Percentiles rank a stretch among this genome's conserved stretches.
These are phyloP conservation scores for Nitzschia sp. DNA, from an alignment of 108 stramenopile genomes.

Conservation along the genomic window DNA sequence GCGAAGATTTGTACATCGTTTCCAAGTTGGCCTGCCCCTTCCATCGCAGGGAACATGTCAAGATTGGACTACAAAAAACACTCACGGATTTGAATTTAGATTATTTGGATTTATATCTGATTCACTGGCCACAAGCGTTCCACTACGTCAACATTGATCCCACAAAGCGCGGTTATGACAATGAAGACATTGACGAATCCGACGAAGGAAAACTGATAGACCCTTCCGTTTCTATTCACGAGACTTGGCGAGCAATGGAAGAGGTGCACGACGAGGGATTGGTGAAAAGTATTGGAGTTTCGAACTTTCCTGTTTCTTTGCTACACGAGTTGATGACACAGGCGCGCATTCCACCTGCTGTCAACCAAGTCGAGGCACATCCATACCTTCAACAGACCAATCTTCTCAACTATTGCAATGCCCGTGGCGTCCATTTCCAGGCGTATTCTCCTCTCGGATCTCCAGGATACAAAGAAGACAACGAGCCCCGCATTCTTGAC, in stretches of 20 bases:
- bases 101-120: conserved; percentile 86
- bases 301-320: conserved; percentile 77
- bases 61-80: conserved; percentile 68
- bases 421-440: conserved; percentile 65
- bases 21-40: conserved; percentile 85
- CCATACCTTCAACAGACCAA: conserved; percentile 77
- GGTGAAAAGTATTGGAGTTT: conserved; percentile 77
- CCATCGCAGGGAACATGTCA: conserved; percentile 71
- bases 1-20: conserved; percentile 78
- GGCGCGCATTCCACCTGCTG: conserved; percentile 59
- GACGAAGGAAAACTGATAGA: conserved; percentile 63
- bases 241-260: conserved; percentile 81
- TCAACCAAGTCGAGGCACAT: conserved; percentile 90
- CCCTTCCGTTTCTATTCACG: conserved; percentile 51
- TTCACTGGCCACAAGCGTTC: conserved; percentile 89
- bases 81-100: conserved; percentile 75
- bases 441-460: conserved; percentile 85
- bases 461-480: conserved; percentile 58
- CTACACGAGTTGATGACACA: conserved; percentile 76
- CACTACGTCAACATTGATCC: conserved; percentile 67
- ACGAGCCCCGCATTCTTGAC: conserved; percentile 51
- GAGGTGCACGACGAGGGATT: conserved; percentile 64
- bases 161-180: conserved; percentile 58
- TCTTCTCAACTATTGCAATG: conserved; percentile 68
- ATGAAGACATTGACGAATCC: conserved; percentile 82